Evolutionary conservation across 2,329 filamentous ascomycete genomes (phyloP), one percentile per base, ranked within the genome.

Genomic region (Albophoma yamanashiensis): DNA sequence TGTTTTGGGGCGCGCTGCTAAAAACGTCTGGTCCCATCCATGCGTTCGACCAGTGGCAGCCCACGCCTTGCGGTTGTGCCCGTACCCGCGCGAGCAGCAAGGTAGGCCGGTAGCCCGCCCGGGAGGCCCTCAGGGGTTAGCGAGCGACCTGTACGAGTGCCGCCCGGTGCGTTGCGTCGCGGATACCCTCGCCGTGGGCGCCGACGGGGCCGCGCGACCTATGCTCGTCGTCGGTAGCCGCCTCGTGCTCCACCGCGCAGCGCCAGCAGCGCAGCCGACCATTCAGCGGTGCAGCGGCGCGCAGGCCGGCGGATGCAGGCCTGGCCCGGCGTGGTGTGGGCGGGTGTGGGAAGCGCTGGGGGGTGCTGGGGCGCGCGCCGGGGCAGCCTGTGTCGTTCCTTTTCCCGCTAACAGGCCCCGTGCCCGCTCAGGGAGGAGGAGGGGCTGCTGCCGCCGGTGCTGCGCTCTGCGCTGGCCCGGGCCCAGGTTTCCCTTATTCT

Each of bases 401-500:
- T n/a, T 36, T 36, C 31, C 50, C 50, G 50, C 27, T n/a, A 53
- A 53, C 50, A 14, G 17, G 7, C 27, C 50, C 50, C 50, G 47
- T n/a, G 27, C 27, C 53, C 53, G 20, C 36, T n/a, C 53, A 45
- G 43, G 22, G 12, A 47, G 43, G 43, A 12, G 22, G 43, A 47
- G 43, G 43, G 43, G 43, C 43, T 47, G 40, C 20, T n/a, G 40
- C 40, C 7, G 15, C 27, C 22, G 52, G 17, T n/a, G 34, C 52
- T 55, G 53, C 3, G 27, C 17, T n/a, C 47, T 52, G 27, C 27
- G 27, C 27, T 31, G 27, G 27, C 27, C 27, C 27, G 34, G 27
- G 3, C 27, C 50, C 15, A 31, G 27, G 17, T 34, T 53, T 67
- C 59, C 64, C 62, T 63, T 63, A 62, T 62, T 62, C 63, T 66